phyloP scores from a whole-genome alignment of 306 rosid species.

The Pueraria montana region DNA sequence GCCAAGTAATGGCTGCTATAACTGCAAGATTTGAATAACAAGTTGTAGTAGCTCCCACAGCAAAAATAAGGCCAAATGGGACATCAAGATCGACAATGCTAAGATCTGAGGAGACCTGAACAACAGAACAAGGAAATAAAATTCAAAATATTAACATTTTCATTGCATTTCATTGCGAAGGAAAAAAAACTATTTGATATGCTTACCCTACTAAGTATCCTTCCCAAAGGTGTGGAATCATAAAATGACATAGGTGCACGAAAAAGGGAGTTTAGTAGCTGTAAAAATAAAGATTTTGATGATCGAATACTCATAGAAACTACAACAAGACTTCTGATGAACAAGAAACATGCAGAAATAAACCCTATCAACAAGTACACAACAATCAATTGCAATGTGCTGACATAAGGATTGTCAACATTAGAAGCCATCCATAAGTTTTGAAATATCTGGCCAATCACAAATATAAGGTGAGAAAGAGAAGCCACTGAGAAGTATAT shows the following conservation, averaged over 20 bases:
- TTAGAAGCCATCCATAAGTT: conserved; percentile 69
- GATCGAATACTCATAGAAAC: conserved; percentile 54
- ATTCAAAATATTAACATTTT: conserved; percentile 24
- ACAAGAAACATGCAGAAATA: conserved; percentile 39
- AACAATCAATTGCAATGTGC: conserved; percentile 39
- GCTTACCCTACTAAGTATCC: conserved; percentile 72
- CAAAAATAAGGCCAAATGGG: conserved; percentile 42
- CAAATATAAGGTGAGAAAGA: conserved; percentile 44
- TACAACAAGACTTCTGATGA: conserved; percentile 46
- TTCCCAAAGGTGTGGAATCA: conserved; percentile 77
- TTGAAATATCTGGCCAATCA: conserved; percentile 57
- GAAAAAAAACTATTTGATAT: neutral
- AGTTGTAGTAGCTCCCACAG: conserved; percentile 40
- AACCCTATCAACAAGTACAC: conserved; percentile 55
- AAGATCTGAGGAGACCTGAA: conserved; percentile 67
- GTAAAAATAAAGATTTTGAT: conserved; percentile 54
- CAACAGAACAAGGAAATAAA: conserved; percentile 40
- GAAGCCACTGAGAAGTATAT: conserved; percentile 46
- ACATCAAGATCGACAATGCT: conserved; percentile 67
- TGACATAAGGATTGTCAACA: conserved; percentile 51
- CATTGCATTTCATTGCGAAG: neutral
- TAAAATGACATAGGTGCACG: conserved; percentile 69
- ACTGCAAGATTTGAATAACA: conserved; percentile 51
- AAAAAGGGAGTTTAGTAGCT: conserved; percentile 66
- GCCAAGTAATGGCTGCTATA: conserved; percentile 66